Conservation (phyloP, 257 asterid genomes). For the Primulina eburnea region DNA sequence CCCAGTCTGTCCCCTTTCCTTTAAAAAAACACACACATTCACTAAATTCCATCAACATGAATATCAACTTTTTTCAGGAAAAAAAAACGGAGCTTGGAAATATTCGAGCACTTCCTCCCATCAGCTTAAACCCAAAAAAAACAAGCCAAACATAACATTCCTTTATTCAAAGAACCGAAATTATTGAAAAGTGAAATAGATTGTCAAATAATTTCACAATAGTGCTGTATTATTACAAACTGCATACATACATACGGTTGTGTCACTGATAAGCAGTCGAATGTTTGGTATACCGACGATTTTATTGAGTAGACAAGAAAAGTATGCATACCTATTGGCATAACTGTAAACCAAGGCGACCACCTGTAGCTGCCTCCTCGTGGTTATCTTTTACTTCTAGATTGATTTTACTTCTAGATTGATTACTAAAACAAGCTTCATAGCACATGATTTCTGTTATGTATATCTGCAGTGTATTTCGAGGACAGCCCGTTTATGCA, state of each 20-base stretch:
- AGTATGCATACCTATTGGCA: constrained; percentile 68
- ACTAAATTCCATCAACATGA: neutral
- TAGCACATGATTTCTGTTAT: constrained; percentile 62
- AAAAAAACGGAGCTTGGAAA: too few relatives aligned
- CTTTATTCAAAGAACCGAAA: neutral
- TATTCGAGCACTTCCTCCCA: neutral
- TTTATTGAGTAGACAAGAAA: neutral
- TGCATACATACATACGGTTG: constrained; percentile 31
- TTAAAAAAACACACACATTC: too few relatives aligned
- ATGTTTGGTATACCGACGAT: neutral
- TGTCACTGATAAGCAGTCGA: constrained; percentile 10
- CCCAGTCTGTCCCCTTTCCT: neutral
- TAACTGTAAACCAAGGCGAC: constrained; percentile 72
- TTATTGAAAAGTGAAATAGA: neutral
- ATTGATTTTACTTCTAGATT: constrained; percentile 90
- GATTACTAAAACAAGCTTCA: constrained; percentile 79
- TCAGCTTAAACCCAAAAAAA: neutral
- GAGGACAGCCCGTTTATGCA: neutral
- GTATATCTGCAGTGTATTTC: constrained; percentile 63
- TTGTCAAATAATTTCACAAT: neutral
- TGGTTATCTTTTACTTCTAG: constrained; percentile 98
- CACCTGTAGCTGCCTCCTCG: constrained; percentile 97
- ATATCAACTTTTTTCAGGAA: too few relatives aligned
- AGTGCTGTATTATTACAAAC: constrained; percentile 26
- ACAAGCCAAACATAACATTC: neutral